These are phyloP conservation scores for Agrostemma githago DNA, from an alignment of 148 eudicot genomes.

Conservation along the genomic window DNA sequence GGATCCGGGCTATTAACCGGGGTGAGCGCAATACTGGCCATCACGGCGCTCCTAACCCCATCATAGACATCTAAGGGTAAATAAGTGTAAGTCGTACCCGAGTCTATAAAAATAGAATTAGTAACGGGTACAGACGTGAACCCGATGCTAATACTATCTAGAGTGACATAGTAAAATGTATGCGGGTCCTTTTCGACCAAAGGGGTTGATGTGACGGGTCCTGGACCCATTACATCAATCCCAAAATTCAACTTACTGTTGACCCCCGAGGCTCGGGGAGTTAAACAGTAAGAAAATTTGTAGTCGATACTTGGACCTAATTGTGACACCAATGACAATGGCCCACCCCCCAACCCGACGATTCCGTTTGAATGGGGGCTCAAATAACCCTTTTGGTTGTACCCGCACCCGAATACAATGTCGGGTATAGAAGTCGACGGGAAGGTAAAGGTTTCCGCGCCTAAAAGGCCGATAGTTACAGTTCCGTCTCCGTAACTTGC, in stretches of 20 bases:
- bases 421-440: not conserved
- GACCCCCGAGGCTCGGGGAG: not conserved
- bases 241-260: conserved; percentile 33
- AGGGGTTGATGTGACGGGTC: conserved; percentile 24
- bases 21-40: not conserved
- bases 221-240: conserved; percentile 14
- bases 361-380: conserved; percentile 23
- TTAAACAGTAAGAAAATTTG: conserved; percentile 39
- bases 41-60: conserved; percentile 9
- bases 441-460: conserved; percentile 17
- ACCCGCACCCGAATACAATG: conserved; percentile 28
- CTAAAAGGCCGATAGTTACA: conserved; percentile 5
- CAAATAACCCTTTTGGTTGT: not conserved
- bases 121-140: not conserved
- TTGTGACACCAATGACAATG: conserved; percentile 29
- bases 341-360: conserved; percentile 36
- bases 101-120: conserved; percentile 21
- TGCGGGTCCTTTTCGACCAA: not conserved
- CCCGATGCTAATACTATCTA: conserved; percentile 26
- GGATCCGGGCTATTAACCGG: not conserved
- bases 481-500: conserved; percentile 12
- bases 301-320: conserved; percentile 22
- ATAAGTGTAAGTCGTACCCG: conserved; percentile 25
- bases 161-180: conserved; percentile 21
- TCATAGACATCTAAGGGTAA: conserved; percentile 16